Conservation (phyloP, 345 rosid genomes). For the Gossypium thurberi region DNA sequence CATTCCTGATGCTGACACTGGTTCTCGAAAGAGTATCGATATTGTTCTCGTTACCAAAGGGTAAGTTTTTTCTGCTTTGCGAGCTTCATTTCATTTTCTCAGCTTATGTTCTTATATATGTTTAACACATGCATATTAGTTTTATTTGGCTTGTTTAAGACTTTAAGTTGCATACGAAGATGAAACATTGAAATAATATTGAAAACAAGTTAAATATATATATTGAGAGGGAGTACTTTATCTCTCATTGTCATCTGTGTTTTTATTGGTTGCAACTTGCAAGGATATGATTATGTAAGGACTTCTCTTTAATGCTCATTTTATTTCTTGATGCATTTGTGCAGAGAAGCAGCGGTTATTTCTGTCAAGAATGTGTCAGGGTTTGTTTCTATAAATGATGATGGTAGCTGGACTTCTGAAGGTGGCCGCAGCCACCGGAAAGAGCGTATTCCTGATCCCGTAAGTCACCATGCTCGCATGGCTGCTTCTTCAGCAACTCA, state of each 20-base stretch:
- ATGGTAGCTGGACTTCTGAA: conserved; percentile 80
- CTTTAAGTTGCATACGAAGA: too few species aligned
- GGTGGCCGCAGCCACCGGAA: conserved; percentile 35
- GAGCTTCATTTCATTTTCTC: background rate
- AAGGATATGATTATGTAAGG: background rate
- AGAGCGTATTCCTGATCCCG: conserved; percentile 56
- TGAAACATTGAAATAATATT: too few species aligned
- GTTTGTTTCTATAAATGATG: conserved; percentile 45
- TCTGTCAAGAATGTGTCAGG: conserved; percentile 73
- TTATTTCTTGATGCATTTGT: background rate
- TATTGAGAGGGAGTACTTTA: too few species aligned
- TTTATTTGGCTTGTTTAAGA: too few species aligned
- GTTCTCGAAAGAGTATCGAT: conserved; percentile 64
- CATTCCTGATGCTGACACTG: conserved; percentile 83
- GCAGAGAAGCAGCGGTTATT: conserved; percentile 67
- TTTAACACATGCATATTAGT: too few species aligned
- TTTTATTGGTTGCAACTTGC: background rate
- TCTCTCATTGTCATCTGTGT: background rate
- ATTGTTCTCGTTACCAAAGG: conserved; percentile 61
- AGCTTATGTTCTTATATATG: too few species aligned
- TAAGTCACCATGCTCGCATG: conserved; percentile 25
- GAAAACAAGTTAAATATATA: too few species aligned
- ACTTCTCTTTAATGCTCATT: background rate
- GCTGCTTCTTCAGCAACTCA: conserved; percentile 1
- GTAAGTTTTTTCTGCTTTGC: conserved; percentile 21